A percentile compares a stretch with the other conserved stretches of the same genome.
Conservation (phyloP, 179 eudicot species). For the Beta corolliflora region DNA sequence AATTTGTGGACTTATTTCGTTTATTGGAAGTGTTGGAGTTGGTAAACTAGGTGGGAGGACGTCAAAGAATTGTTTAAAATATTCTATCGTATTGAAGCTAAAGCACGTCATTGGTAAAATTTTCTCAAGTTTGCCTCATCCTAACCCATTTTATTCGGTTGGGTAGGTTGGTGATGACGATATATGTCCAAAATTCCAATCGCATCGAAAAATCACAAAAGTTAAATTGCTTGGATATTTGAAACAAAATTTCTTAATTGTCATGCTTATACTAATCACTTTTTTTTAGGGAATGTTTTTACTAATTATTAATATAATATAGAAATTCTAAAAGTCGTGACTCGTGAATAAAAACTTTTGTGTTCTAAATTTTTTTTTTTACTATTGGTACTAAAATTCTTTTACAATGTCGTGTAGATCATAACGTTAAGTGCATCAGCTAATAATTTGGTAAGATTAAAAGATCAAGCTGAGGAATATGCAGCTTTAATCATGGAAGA, state of each 20-base stretch:
- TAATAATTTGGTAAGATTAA: constrained; percentile 73
- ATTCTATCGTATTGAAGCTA: not conserved
- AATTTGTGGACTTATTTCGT: not conserved
- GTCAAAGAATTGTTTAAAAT: not conserved
- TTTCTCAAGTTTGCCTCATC: not conserved
- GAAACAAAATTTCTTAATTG: not conserved
- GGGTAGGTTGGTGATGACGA: constrained; percentile 10
- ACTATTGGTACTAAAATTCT: not conserved
- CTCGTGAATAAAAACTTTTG: not conserved
- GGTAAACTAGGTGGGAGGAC: constrained; percentile 16
- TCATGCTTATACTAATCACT: not conserved
- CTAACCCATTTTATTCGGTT: not conserved
- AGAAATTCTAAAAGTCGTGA: not conserved
- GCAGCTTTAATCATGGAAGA: constrained; percentile 98
- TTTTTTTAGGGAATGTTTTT: no score
- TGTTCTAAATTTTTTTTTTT: no score
- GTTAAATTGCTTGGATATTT: constrained; percentile 9
- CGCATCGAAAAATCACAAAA: not conserved
- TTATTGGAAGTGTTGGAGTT: constrained; percentile 14
- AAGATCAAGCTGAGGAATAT: constrained; percentile 93
- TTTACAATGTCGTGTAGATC: constrained; percentile 47
- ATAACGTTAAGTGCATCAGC: constrained; percentile 95
- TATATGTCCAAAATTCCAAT: not conserved
- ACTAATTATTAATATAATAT: not conserved
- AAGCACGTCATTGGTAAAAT: constrained; percentile 16